Base-by-base conservation (phyloP, 495 filamentous ascomycete species). In the Aspergillus saccharolyticus region DNA sequence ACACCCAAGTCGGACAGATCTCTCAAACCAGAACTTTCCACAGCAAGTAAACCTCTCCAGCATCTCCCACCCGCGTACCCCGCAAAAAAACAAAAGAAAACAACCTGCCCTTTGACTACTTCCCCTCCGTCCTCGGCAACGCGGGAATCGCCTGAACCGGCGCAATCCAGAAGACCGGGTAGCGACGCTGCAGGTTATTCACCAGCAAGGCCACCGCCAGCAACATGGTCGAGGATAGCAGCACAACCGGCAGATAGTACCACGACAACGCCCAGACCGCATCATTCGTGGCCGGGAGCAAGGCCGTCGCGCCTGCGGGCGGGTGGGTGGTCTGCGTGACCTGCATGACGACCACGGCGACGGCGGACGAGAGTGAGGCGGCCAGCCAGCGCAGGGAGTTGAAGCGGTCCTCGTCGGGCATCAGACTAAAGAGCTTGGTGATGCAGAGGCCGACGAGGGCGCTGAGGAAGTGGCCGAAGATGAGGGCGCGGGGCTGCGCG, bases 261-360 rank as follows among this genome's bases (percentile, higher is more conserved):
- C 89, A 94, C 0, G 87, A 89, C 49, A 95, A 72, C 0, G 64
- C 61, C 33, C 75, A 77, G 1, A 87, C 72, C 0, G 71, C 68
- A 0, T 79, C 63, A 45, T 85, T 78, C 0, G 83, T 76, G 1
- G 85, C 86, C 0, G 88, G 87, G 24, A 94, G 74, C 12, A 96
- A 65, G 0, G 90, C 90, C 3, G 89, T 92, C 0, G 90, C 90
- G 14, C 90, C 90, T 0, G 89, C 90, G 2, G 90, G 90, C 7
- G 90, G 90, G 62, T 96, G 87, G 0, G 89, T 78, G 0, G 89
- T 92, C 7, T 83, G 82, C 0, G 89, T 91, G 16, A 89, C 54
- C 2, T 80, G 80, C 90, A 95, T 96, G 18, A 84, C 62, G 0
- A 84, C 76, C 8, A 85, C 86, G 0, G 89, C 77, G 15, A 77